Percentiles rank a stretch among this genome's conserved stretches.
These are phyloP conservation scores for Plantago ovata DNA, from an alignment of 257 asterid species.

Conservation along the genomic window DNA sequence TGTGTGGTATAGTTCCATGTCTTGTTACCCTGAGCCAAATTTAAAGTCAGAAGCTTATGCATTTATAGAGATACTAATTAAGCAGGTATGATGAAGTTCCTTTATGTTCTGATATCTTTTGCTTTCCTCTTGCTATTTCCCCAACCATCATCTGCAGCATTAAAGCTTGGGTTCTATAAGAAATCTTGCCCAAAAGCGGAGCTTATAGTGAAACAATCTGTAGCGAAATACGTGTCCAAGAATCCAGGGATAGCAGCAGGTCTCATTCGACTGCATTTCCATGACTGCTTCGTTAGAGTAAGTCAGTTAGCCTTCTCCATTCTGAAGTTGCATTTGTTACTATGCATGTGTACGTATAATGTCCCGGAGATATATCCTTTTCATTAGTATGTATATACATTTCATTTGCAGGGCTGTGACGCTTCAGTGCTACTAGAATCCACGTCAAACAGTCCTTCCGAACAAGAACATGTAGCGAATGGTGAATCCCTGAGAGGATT, in stretches of 20 bases:
- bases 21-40: too few relatives aligned
- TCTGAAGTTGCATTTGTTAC: too few relatives aligned
- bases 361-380: neutral
- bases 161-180: neutral
- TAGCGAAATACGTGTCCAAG: neutral
- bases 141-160: neutral
- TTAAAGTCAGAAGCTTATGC: too few relatives aligned
- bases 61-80: neutral
- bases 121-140: neutral
- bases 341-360: neutral
- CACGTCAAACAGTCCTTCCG: slow-evolving; percentile 18
- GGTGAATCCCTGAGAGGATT: slow-evolving; percentile 31
- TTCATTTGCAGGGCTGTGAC: slow-evolving; percentile 34
- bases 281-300: slow-evolving; percentile 50
- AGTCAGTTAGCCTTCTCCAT: neutral
- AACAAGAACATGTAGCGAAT: slow-evolving; percentile 21
- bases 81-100: neutral
- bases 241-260: slow-evolving; percentile 40
- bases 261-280: slow-evolving; percentile 39
- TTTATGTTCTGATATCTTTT: neutral
- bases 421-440: slow-evolving; percentile 38
- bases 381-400: neutral
- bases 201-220: too few relatives aligned
- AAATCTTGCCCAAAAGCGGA: neutral
- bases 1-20: too few relatives aligned